Conservation (phyloP, 2,329 filamentous ascomycete genomes). For the Diaporthe eres region DNA sequence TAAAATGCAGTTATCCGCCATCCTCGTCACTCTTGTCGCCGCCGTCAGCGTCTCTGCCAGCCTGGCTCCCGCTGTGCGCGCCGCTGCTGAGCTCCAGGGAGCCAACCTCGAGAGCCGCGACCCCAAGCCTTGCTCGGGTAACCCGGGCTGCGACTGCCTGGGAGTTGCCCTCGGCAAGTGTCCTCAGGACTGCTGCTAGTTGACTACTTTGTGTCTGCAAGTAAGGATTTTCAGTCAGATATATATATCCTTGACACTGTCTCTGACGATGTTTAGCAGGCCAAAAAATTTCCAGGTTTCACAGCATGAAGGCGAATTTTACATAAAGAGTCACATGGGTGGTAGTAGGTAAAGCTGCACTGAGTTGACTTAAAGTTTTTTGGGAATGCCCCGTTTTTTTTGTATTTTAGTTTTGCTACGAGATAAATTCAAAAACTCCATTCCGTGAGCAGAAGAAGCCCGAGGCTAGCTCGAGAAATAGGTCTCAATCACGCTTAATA, state of each 20-base stretch:
- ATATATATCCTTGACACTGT: too few relatives aligned
- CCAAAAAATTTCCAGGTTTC: neutral
- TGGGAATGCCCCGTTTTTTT: neutral
- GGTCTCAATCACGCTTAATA: neutral
- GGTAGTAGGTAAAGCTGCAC: neutral
- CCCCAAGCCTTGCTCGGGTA: constrained; percentile 26
- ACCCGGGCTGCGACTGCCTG: constrained; percentile 10
- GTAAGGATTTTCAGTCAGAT: neutral
- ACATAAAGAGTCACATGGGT: neutral
- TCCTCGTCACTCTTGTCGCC: constrained; percentile 10
- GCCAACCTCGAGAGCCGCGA: constrained; percentile 1
- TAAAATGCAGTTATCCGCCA: constrained; percentile 30
- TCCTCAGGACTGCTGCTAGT: neutral
- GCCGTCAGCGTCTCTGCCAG: constrained; percentile 20
- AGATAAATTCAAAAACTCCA: neutral
- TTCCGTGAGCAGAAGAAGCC: neutral
- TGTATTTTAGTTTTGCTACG: neutral
- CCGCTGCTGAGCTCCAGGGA: constrained; percentile 5
- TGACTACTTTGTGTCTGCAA: too few relatives aligned
- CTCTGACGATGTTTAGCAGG: neutral
- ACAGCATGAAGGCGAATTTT: neutral
- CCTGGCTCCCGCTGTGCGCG: constrained; percentile 16
- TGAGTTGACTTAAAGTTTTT: neutral
- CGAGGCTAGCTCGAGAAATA: neutral
- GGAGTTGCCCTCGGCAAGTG: neutral